phyloP scores from a whole-genome alignment of 139 green algal species.

The Closterium sp. region DNA sequence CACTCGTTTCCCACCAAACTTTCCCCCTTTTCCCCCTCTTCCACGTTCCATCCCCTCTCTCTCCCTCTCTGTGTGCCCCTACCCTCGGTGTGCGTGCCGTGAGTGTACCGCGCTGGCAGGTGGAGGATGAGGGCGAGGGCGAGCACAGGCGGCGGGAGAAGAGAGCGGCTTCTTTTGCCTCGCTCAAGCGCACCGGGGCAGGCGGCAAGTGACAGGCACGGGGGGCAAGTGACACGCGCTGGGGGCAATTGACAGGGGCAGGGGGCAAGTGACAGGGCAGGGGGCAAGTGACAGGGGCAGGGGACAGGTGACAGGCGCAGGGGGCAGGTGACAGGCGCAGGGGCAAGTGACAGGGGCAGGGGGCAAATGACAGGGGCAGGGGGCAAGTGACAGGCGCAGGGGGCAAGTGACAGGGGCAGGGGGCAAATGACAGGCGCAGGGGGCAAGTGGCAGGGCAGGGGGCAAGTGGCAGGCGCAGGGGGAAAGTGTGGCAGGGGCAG shows the following conservation, averaged over 20 bases:
- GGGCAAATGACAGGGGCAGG: not conserved
- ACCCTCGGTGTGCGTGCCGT: not conserved
- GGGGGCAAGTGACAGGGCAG: not conserved
- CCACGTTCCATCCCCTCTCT: not conserved
- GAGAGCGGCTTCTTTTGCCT: slow-evolving; percentile 27
- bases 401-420: not conserved
- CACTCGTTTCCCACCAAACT: not conserved
- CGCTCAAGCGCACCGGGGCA: slow-evolving; percentile 15
- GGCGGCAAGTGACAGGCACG: not conserved
- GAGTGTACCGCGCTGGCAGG: not conserved
- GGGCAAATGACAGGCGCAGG: not conserved
- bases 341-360: not conserved
- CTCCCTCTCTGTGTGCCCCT: not conserved
- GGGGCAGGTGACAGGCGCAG: not conserved
- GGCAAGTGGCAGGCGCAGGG: too few relatives aligned
- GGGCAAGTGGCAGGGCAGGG: too few relatives aligned
- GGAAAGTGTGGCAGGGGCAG: too few relatives aligned
- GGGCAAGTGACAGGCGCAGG: not conserved
- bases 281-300: not conserved
- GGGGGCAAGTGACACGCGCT: not conserved
- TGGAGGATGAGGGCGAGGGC: slow-evolving; percentile 42
- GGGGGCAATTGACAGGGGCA: not conserved
- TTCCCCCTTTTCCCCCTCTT: not conserved
- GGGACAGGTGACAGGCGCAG: not conserved
- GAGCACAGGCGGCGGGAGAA: slow-evolving; percentile 36